A percentile compares a stretch with the other conserved stretches of the same genome.
These are phyloP conservation scores for Fusarium hostae DNA, from an alignment of 2,329 filamentous ascomycete genomes.

Conservation along the genomic window DNA sequence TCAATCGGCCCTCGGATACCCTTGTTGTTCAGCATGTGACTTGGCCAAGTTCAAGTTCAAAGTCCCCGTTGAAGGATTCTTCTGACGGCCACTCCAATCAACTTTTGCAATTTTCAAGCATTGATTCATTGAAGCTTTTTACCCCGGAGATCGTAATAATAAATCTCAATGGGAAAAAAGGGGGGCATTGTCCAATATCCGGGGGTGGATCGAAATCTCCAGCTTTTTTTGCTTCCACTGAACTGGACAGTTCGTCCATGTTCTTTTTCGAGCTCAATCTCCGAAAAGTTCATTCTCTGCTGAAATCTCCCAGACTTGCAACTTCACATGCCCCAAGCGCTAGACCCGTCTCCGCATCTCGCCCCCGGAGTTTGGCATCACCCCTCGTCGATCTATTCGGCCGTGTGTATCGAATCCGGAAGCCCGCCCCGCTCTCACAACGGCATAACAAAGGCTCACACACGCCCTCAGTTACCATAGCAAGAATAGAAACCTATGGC, in stretches of 20 bases:
- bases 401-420: conserved; percentile 41
- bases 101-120: too few relatives aligned
- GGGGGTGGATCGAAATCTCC: conserved; percentile 15
- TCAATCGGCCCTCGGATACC: conserved; percentile 21
- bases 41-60: not conserved
- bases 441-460: not conserved
- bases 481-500: not conserved
- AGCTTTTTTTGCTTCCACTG: not conserved
- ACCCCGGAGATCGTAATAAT: not conserved
- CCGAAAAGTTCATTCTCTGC: not conserved
- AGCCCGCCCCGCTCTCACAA: conserved; percentile 26
- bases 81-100: not conserved
- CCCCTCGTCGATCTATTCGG: conserved; percentile 41
- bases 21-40: conserved; percentile 25
- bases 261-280: conserved; percentile 7
- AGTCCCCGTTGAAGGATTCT: conserved; percentile 1
- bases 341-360: conserved; percentile 17
- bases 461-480: conserved; percentile 1
- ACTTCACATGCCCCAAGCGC: conserved; percentile 19
- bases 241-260: not conserved
- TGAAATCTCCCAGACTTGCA: too few relatives aligned
- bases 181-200: conserved; percentile 11
- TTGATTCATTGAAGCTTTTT: not conserved
- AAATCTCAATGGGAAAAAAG: not conserved
- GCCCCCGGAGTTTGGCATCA: conserved; percentile 19